Evolutionary conservation across 495 filamentous ascomycete genomes (phyloP).

Genomic region (Neurospora pannonica): DNA sequence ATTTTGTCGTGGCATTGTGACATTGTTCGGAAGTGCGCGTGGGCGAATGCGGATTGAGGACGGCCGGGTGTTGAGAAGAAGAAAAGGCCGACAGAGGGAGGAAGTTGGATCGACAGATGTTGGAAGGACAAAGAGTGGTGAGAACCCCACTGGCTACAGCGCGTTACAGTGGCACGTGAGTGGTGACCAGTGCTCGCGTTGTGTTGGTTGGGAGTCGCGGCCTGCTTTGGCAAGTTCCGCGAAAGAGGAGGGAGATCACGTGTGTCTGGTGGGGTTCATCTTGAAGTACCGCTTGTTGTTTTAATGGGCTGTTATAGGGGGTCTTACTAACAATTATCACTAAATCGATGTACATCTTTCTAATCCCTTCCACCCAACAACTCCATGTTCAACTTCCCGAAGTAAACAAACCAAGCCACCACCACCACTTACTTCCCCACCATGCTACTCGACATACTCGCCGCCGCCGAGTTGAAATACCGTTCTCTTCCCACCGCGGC

Average conservation of each 20-base stretch:
- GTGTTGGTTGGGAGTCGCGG: neutral
- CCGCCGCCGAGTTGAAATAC: neutral
- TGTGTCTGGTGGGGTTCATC: neutral
- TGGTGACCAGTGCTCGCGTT: neutral
- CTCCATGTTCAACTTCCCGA: neutral
- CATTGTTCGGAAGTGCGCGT: neutral
- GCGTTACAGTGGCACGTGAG: too few species aligned
- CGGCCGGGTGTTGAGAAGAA: neutral
- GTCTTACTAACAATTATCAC: neutral
- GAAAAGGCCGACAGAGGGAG: neutral
- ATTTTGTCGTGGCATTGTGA: slow-evolving; percentile 13
- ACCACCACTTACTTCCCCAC: neutral
- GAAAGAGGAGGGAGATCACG: neutral
- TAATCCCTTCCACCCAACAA: neutral
- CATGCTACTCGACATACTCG: neutral
- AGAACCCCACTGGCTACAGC: neutral
- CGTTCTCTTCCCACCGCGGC: neutral
- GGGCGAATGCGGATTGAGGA: neutral
- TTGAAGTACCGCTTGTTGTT: neutral
- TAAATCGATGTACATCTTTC: neutral
- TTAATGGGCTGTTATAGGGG: neutral
- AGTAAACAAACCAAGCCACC: neutral
- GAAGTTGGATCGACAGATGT: neutral
- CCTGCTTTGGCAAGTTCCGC: neutral
- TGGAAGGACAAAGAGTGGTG: slow-evolving; percentile 1